Base-by-base conservation (phyloP, 306 rosid species). In the Prinsepia uniflora region DNA sequence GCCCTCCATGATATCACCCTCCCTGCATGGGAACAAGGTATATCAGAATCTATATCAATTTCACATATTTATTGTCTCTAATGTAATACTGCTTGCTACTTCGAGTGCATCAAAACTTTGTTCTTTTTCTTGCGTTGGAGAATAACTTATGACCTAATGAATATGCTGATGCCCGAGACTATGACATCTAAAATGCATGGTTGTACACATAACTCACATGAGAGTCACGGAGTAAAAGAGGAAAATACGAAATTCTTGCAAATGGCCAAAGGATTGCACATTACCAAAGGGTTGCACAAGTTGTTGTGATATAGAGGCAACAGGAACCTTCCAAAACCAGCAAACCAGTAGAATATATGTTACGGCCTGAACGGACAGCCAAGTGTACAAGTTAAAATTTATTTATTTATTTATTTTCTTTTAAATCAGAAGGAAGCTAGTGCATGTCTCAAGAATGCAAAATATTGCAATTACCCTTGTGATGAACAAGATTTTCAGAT, bases 201-300 rank as follows among this genome's bases (percentile, higher is more conserved):
- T 53, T 6, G 10, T 53, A n/a, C 2, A 59, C 65, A 36, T 10
- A 30, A 36, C 45, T 18, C 19, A 63, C 50, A n/a, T 19, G 19
- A 46, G 47, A 8, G 36, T 39, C 13, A 49, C 15, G 17, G 5
- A 6, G 0, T 8, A 34, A 4, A 41, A 69, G 49, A 19, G 19
- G 15, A n/a, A 43, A 69, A 55, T 5, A 19, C 11, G 6, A 70
- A 40, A 6, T 6, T 50, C 49, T 49, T 11, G n/a, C 40, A 4
- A 34, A 36, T 48, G 15, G 46, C 15, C 7, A 45, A 67, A 74
- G 63, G 66, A 76, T 58, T 68, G 77, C 67, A 75, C 49, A 76
- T 74, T 91, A 91, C 99, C 97, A 65, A 94, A 94, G 52, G 97
- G 99, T 76, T 86, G 92, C 66, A 91, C 92, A 42, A 94, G 96